A percentile compares a stretch with the other conserved stretches of the same genome.
Evolutionary conservation across 208 protist genomes (phyloP).

Genomic region (Wallacemonas sp.): DNA sequence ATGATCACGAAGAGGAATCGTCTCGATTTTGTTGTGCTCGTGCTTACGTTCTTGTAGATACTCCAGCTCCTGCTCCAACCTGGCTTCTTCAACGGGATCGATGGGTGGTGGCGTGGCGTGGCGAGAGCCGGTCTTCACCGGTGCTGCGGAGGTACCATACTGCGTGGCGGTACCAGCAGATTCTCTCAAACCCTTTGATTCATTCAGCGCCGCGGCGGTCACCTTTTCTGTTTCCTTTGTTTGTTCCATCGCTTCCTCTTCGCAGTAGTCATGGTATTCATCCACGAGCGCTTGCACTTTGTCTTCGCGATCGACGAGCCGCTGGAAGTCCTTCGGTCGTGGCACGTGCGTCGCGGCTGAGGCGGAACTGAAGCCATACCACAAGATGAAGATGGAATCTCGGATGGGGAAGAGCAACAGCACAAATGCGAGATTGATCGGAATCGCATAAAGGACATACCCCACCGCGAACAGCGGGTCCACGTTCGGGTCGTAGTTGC

Average conservation of each 20-base stretch:
- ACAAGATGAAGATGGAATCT: slow-evolving; percentile 78
- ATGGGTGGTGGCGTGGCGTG: neutral
- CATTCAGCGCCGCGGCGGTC: neutral
- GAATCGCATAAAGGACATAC: slow-evolving; percentile 58
- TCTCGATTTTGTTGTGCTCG: slow-evolving; percentile 35
- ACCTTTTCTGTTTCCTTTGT: neutral
- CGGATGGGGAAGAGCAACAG: slow-evolving; percentile 74
- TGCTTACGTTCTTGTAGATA: slow-evolving; percentile 18
- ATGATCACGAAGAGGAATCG: slow-evolving; percentile 50
- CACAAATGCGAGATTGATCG: slow-evolving; percentile 65
- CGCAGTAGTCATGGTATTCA: neutral
- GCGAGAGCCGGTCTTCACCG: neutral
- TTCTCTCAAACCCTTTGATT: neutral
- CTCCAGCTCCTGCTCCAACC: slow-evolving; percentile 10
- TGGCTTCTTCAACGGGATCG: slow-evolving; percentile 4
- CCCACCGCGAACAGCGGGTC: slow-evolving; percentile 61
- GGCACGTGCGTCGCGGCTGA: slow-evolving; percentile 66
- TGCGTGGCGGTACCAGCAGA: neutral
- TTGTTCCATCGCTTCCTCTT: neutral
- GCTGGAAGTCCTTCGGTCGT: slow-evolving; percentile 40
- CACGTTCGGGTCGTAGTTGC: slow-evolving; percentile 69
- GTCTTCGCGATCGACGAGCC: slow-evolving; percentile 38
- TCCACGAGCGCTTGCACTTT: slow-evolving; percentile 9
- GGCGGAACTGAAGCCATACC: slow-evolving; percentile 69
- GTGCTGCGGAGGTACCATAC: neutral